Conservation (phyloP, 306 rosid genomes). For the Medicago ruthenica region DNA sequence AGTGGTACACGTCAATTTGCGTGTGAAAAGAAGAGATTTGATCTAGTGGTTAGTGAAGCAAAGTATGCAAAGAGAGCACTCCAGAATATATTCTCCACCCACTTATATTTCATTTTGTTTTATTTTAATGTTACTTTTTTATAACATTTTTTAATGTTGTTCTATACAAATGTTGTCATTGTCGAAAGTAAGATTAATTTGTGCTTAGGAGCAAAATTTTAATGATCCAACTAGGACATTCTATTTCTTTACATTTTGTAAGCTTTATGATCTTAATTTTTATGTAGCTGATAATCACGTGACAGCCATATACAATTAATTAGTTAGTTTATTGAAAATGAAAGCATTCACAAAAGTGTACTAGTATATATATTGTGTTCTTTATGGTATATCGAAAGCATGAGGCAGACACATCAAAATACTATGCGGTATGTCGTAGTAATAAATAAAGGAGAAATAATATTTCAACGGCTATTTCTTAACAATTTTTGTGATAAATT, state of each 20-base stretch:
- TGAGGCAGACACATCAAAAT: neutral
- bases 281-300: conserved; percentile 26
- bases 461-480: too few relatives aligned
- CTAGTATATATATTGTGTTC: neutral
- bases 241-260: neutral
- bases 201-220: neutral
- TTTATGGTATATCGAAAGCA: neutral
- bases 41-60: conserved; percentile 33
- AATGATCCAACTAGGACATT: conserved; percentile 15
- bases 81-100: conserved; percentile 35
- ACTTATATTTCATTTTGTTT: neutral
- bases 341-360: neutral
- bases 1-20: conserved; percentile 8
- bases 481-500: too few relatives aligned
- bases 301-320: conserved; percentile 6
- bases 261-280: conserved; percentile 9
- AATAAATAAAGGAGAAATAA: too few relatives aligned
- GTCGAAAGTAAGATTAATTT: neutral
- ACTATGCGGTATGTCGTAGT: neutral
- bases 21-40: conserved; percentile 42
- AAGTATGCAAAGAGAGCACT: conserved; percentile 1
- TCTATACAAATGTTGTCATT: conserved; percentile 21
- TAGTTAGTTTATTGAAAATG: neutral
- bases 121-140: neutral
- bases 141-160: neutral